phyloP scores from a whole-genome alignment of 306 rosid genomes.

The Inga oerstediana region DNA sequence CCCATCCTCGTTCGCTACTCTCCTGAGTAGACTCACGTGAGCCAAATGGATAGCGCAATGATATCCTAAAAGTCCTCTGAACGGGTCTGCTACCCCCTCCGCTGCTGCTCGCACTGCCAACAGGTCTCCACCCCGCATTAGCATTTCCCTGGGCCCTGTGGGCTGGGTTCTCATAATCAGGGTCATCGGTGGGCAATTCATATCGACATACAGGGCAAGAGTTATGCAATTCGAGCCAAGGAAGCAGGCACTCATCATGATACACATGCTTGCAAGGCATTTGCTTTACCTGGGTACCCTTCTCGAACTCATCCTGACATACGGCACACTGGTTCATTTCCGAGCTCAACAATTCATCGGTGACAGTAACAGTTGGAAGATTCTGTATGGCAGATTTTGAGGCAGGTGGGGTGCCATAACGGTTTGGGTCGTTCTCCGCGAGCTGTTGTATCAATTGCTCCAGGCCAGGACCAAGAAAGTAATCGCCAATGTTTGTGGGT shows the following conservation, averaged over 20 bases:
- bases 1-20: conserved; percentile 33
- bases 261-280: conserved; percentile 95
- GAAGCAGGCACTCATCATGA: conserved; percentile 75
- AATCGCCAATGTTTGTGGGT: conserved; percentile 74
- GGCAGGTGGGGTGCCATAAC: conserved; percentile 92
- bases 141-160: conserved; percentile 41
- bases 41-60: conserved; percentile 43
- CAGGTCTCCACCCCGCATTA: conserved; percentile 44
- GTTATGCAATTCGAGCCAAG: conserved; percentile 89
- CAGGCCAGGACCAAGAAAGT: conserved; percentile 90
- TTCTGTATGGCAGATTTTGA: conserved; percentile 66
- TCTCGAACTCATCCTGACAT: conserved; percentile 88
- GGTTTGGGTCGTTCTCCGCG: conserved; percentile 93
- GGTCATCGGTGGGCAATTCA: conserved; percentile 90
- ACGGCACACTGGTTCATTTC: conserved; percentile 92
- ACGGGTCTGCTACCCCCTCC: conserved; percentile 39
- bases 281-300: conserved; percentile 68
- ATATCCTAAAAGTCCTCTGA: conserved; percentile 51
- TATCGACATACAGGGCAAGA: conserved; percentile 93
- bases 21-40: conserved; percentile 35
- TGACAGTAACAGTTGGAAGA: conserved; percentile 59
- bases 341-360: conserved; percentile 65
- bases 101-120: conserved; percentile 26
- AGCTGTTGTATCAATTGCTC: conserved; percentile 98
- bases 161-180: conserved; percentile 58